These are phyloP conservation scores for Fistulina hepatica DNA, from an alignment of 1,284 basidiomycete species.

Conservation along the genomic window DNA sequence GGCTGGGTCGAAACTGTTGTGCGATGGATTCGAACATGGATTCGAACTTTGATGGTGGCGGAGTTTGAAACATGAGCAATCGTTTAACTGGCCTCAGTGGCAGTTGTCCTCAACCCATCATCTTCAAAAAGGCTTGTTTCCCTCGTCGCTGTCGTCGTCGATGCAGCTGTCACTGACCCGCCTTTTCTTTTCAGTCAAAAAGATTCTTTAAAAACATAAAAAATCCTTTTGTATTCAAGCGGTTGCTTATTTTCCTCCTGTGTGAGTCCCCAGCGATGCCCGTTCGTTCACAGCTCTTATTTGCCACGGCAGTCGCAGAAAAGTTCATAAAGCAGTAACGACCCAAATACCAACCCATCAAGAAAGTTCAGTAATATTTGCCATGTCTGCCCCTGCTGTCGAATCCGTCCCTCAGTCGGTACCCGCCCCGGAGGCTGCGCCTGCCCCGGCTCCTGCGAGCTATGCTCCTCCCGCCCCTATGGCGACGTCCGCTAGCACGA, in stretches of 20 bases:
- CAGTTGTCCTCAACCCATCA: slow-evolving; percentile 30
- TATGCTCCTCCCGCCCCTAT: slow-evolving; percentile 36
- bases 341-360: slow-evolving; percentile 33
- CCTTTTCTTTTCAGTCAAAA: slow-evolving; percentile 29
- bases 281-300: slow-evolving; percentile 3
- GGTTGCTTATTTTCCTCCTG: slow-evolving; percentile 67
- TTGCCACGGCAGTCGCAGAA: slow-evolving; percentile 42
- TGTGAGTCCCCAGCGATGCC: slow-evolving; percentile 29
- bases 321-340: slow-evolving; percentile 82
- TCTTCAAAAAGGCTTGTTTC: slow-evolving; percentile 25
- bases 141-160: slow-evolving; percentile 12
- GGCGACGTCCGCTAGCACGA: slow-evolving; percentile 45
- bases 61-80: slow-evolving; percentile 31
- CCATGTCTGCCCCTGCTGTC: slow-evolving; percentile 33
- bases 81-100: slow-evolving; percentile 17
- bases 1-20: too few relatives aligned
- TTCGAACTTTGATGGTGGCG: too few relatives aligned
- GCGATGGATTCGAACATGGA: too few relatives aligned
- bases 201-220: slow-evolving; percentile 48
- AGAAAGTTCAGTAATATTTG: slow-evolving; percentile 47
- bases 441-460: slow-evolving; percentile 30
- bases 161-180: slow-evolving; percentile 16
- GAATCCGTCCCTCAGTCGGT: slow-evolving; percentile 21
- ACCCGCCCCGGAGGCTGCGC: slow-evolving; percentile 26
- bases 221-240: slow-evolving; percentile 49